Evolutionary conservation across 1,284 basidiomycete genomes (phyloP), one percentile per base, ranked within the genome.

Genomic region (Malassezia japonica): DNA sequence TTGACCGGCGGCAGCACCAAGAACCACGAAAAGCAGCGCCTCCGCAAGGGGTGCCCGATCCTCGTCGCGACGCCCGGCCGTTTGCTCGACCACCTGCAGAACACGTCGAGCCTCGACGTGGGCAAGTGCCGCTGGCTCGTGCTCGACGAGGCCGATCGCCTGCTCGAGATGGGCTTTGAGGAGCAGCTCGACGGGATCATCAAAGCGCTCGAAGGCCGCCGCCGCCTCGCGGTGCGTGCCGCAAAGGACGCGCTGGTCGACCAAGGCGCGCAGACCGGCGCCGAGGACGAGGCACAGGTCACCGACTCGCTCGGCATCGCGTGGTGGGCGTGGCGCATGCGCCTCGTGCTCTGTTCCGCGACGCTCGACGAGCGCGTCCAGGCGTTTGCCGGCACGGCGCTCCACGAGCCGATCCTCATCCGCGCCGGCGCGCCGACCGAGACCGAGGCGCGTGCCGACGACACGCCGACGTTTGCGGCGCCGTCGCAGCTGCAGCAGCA

Each of bases 361-460:
- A 99, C 94, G 0, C 88, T 98, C 34, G 81, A 85, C 48, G 90
- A 94, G 60, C 88, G 89, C 61, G 91, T 98, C 3, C 87, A 96
- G 74, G 86, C 87, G 61, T 77, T 99, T 20, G 88, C 91, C 0
- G 90, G 89, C 6, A 83, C 82, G 28, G 80, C 87, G 1, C 77
- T 98, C 29, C 76, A 72, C 39, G 62, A 78, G 41, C 79, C 79
- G 0, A 64, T 76, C 33, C 67, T 77, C n/a, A 75, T 78, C 57
- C 69, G 76, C 13, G 74, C 70, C 4, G 55, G 57, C 23, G 41
- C 46, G 12, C n/a, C 35, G 8, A 9, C n/a, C 13, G 18, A 12
- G 28, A 28, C 16, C 4, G 24, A 16, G 18, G 46, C 49, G 9
- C 38, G 46, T 15, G 48, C 32, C 2, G 34, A 29, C 15, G 16